These are phyloP conservation scores for Dissoconium aciculare DNA, from an alignment of 2,329 filamentous ascomycete species.

Conservation along the genomic window DNA sequence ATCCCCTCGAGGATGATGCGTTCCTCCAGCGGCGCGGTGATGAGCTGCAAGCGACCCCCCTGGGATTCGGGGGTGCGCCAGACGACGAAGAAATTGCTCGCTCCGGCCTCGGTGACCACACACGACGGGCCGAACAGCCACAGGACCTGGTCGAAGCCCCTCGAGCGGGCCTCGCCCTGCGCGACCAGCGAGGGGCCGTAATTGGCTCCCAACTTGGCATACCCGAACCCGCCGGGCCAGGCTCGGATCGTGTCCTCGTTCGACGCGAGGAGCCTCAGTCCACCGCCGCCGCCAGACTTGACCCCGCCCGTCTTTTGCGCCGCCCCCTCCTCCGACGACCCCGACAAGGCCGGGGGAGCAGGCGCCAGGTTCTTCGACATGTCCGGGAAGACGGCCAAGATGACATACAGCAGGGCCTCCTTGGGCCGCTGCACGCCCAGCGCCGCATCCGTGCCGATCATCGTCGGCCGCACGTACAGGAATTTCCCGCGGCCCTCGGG, in stretches of 20 bases:
- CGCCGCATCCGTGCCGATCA: constrained; percentile 69
- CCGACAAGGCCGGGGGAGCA: constrained; percentile 16
- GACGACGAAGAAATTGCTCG: constrained; percentile 81
- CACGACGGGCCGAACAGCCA: constrained; percentile 73
- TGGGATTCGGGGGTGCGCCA: constrained; percentile 45
- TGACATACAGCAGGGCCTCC: constrained; percentile 80
- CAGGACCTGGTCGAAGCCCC: constrained; percentile 79
- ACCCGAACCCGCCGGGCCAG: constrained; percentile 87
- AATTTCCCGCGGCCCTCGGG: constrained; percentile 47
- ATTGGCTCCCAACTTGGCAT: constrained; percentile 85
- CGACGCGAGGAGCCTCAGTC: constrained; percentile 59
- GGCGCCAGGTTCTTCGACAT: constrained; percentile 25
- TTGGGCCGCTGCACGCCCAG: constrained; percentile 67
- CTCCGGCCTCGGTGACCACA: constrained; percentile 78
- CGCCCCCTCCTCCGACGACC: constrained; percentile 16
- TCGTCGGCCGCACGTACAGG: constrained; percentile 63
- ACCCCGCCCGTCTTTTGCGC: constrained; percentile 7
- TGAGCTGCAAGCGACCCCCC: constrained; percentile 52
- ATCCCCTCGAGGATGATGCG: constrained; percentile 78
- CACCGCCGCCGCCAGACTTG: constrained; percentile 11
- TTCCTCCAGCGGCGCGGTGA: constrained; percentile 68
- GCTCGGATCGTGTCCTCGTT: constrained; percentile 73
- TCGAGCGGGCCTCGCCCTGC: constrained; percentile 54
- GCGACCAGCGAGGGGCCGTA: constrained; percentile 74
- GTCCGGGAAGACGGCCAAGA: constrained; percentile 38